Conservation (phyloP, 2,329 filamentous ascomycete genomes). For the Monilinia vaccinii-corymbosi region DNA sequence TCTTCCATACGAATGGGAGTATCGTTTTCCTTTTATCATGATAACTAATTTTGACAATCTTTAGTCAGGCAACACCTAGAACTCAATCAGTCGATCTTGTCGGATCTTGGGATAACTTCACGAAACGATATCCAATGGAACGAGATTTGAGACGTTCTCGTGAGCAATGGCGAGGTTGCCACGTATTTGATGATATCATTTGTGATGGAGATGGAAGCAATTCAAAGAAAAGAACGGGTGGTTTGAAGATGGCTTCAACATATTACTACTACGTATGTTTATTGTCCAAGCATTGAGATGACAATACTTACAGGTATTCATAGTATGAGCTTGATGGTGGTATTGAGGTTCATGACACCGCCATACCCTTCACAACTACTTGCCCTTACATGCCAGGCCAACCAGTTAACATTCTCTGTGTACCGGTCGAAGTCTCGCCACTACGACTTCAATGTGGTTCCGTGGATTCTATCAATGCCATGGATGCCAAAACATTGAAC, state of each 20-base stretch:
- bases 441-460: constrained; percentile 56
- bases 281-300: constrained; percentile 24
- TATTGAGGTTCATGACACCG: constrained; percentile 65
- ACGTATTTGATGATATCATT: constrained; percentile 76
- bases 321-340: constrained; percentile 79
- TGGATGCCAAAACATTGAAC: constrained; percentile 65
- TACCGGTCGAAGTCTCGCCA: constrained; percentile 59
- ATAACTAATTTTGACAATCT: constrained; percentile 4
- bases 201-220: constrained; percentile 57
- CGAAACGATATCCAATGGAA: constrained; percentile 68
- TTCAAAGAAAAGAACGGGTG: constrained; percentile 57
- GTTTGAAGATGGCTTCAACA: constrained; percentile 81
- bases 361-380: constrained; percentile 62
- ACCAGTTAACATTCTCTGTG: constrained; percentile 71
- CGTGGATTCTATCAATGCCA: constrained; percentile 47
- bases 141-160: constrained; percentile 65
- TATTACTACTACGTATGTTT: constrained; percentile 89
- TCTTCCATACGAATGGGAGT: background rate
- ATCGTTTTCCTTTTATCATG: background rate
- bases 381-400: constrained; percentile 88
- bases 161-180: constrained; percentile 79
- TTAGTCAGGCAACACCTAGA: constrained; percentile 50
- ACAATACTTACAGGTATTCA: constrained; percentile 14
- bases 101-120: constrained; percentile 95
- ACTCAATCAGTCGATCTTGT: constrained; percentile 67